A percentile compares a stretch with the other conserved stretches of the same genome.
These are phyloP conservation scores for Pilobolus umbonatus DNA, from an alignment of 192 early-diverging fungal species.

Conservation along the genomic window DNA sequence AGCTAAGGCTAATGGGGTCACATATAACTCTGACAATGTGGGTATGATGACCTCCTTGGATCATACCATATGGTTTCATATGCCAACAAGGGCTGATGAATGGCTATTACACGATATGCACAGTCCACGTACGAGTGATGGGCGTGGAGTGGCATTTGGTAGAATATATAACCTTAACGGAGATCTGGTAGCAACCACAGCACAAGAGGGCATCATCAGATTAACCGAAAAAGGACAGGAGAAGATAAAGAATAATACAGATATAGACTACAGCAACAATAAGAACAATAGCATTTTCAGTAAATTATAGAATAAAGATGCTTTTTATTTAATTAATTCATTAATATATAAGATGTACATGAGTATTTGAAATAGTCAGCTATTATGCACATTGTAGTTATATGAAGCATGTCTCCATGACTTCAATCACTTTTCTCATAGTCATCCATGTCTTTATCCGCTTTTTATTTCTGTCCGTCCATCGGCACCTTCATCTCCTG, in stretches of 20 bases:
- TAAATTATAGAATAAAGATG: too few relatives aligned
- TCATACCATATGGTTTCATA: constrained; percentile 86
- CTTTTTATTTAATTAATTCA: too few relatives aligned
- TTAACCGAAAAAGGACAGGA: constrained; percentile 11
- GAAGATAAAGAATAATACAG: background rate
- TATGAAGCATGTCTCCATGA: too few relatives aligned
- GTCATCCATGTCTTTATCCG: too few relatives aligned
- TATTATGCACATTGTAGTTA: too few relatives aligned
- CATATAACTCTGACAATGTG: background rate
- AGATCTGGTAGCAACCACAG: constrained; percentile 67
- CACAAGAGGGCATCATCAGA: constrained; percentile 85
- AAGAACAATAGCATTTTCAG: too few relatives aligned
- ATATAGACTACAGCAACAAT: background rate
- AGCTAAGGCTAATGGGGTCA: constrained; percentile 15
- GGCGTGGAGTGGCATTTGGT: constrained; percentile 75
- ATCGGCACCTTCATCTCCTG: too few relatives aligned
- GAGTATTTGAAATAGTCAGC: too few relatives aligned
- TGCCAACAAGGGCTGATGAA: constrained; percentile 77
- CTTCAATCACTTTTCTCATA: too few relatives aligned
- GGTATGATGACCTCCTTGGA: constrained; percentile 66
- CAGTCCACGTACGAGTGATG: constrained; percentile 57
- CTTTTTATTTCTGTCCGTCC: too few relatives aligned
- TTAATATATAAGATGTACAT: too few relatives aligned
- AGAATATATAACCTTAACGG: constrained; percentile 76
- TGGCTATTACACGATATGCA: constrained; percentile 84